Evolutionary conservation across 1,284 basidiomycete genomes (phyloP).

Genomic region (Malassezia nana): DNA sequence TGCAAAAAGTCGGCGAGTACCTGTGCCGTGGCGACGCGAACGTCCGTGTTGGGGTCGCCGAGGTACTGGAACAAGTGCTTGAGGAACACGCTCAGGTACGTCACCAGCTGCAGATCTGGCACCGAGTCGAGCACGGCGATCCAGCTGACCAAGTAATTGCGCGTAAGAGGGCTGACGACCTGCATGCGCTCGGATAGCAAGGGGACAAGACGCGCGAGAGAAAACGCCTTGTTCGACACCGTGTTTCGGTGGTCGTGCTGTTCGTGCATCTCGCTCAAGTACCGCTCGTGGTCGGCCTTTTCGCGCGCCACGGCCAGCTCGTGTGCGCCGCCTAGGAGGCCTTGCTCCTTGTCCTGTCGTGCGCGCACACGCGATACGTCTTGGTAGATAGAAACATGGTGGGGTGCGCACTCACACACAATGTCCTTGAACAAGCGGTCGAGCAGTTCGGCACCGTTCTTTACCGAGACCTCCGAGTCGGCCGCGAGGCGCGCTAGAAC

Average conservation of each 20-base stretch:
- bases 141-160: slow-evolving; percentile 94
- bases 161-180: slow-evolving; percentile 86
- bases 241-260: slow-evolving; percentile 21
- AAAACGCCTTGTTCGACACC: slow-evolving; percentile 58
- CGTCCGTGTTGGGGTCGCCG: slow-evolving; percentile 86
- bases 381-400: slow-evolving; percentile 80
- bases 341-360: slow-evolving; percentile 54
- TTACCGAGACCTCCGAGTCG: slow-evolving; percentile 89
- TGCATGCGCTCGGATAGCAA: slow-evolving; percentile 85
- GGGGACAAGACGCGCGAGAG: slow-evolving; percentile 85
- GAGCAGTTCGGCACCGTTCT: slow-evolving; percentile 96
- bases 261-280: slow-evolving; percentile 10
- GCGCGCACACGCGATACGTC: slow-evolving; percentile 53
- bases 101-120: slow-evolving; percentile 86
- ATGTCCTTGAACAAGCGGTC: slow-evolving; percentile 95
- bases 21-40: slow-evolving; percentile 80
- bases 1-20: slow-evolving; percentile 82
- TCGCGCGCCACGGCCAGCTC: slow-evolving; percentile 43
- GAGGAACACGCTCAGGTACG: slow-evolving; percentile 85
- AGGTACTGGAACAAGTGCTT: slow-evolving; percentile 84
- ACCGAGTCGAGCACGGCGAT: slow-evolving; percentile 91
- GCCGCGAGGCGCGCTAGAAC: slow-evolving; percentile 79
- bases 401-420: slow-evolving; percentile 88
- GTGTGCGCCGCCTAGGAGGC: slow-evolving; percentile 26
- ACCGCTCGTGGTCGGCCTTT: slow-evolving; percentile 27